Percentiles rank a stretch among this genome's conserved stretches.
Evolutionary conservation across 208 protist genomes (phyloP).

Genomic region (Angomonas ambiguus): DNA sequence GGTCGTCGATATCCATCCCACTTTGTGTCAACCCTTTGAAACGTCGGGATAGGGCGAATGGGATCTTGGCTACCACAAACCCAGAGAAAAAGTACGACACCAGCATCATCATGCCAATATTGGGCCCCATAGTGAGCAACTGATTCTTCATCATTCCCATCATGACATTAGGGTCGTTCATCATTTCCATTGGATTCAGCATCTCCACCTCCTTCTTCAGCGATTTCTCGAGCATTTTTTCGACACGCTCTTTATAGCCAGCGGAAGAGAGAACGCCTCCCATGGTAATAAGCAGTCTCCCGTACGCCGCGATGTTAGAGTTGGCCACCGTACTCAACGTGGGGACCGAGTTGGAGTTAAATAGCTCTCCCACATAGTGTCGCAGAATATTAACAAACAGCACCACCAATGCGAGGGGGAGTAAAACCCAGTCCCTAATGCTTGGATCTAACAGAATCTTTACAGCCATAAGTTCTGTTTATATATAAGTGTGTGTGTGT

Average conservation of each 20-base stretch:
- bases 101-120: constrained; percentile 95
- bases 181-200: constrained; percentile 88
- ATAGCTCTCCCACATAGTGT: constrained; percentile 77
- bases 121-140: constrained; percentile 90
- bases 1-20: constrained; percentile 91
- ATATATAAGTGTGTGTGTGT: no score
- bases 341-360: constrained; percentile 37
- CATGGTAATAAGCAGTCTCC: constrained; percentile 41
- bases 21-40: constrained; percentile 95
- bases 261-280: constrained; percentile 51
- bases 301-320: constrained; percentile 66
- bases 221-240: constrained; percentile 38
- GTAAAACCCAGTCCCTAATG: constrained; percentile 95
- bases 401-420: constrained; percentile 93
- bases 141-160: constrained; percentile 95
- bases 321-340: constrained; percentile 62
- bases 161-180: constrained; percentile 91
- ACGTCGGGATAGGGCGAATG: constrained; percentile 91
- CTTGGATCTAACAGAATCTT: constrained; percentile 90
- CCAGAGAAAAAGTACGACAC: constrained; percentile 96
- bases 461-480: no score
- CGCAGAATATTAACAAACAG: constrained; percentile 90
- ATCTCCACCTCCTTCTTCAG: constrained; percentile 64
- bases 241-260: constrained; percentile 59
- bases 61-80: constrained; percentile 96